phyloP scores from a whole-genome alignment of 352 stramenopile species.

The Pythium utonaiense region DNA sequence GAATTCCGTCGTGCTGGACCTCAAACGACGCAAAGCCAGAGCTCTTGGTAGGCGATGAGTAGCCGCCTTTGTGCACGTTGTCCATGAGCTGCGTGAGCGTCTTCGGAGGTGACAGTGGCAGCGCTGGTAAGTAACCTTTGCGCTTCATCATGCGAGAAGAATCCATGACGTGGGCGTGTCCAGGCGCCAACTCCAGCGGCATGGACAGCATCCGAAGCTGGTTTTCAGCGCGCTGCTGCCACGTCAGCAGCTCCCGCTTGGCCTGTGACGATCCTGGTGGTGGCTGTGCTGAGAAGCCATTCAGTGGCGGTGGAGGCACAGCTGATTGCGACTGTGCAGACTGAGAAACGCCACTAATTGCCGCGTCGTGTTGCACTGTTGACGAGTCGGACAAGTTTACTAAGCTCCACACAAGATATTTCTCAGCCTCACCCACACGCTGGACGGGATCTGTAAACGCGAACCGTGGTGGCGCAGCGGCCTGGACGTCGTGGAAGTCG shows the following conservation, averaged over 20 bases:
- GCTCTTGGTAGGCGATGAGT: slow-evolving; percentile 13
- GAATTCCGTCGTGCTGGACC: slow-evolving; percentile 12
- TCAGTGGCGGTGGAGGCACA: not conserved
- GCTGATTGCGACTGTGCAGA: not conserved
- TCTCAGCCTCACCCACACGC: slow-evolving; percentile 48
- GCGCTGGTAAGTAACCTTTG: slow-evolving; percentile 54
- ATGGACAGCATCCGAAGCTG: slow-evolving; percentile 67
- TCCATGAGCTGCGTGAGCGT: slow-evolving; percentile 59
- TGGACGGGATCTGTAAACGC: slow-evolving; percentile 29
- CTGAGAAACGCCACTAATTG: not conserved
- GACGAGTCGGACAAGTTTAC: slow-evolving; percentile 32
- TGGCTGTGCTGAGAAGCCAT: not conserved
- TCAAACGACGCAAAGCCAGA: slow-evolving; percentile 34
- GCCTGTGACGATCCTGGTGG: slow-evolving; percentile 4
- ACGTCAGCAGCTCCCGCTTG: slow-evolving; percentile 28
- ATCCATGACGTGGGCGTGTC: slow-evolving; percentile 58
- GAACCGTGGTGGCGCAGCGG: slow-evolving; percentile 16
- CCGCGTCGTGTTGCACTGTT: not conserved
- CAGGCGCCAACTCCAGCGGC: slow-evolving; percentile 51
- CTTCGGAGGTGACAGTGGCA: slow-evolving; percentile 54
- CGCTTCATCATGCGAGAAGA: slow-evolving; percentile 76
- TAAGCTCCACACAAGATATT: slow-evolving; percentile 67
- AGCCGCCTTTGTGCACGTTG: slow-evolving; percentile 33
- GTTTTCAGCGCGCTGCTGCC: slow-evolving; percentile 64
- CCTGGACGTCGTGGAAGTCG: slow-evolving; percentile 37